Base-by-base conservation (phyloP, 768 basidiomycete genomes). In the Tubosaeta sp. region DNA sequence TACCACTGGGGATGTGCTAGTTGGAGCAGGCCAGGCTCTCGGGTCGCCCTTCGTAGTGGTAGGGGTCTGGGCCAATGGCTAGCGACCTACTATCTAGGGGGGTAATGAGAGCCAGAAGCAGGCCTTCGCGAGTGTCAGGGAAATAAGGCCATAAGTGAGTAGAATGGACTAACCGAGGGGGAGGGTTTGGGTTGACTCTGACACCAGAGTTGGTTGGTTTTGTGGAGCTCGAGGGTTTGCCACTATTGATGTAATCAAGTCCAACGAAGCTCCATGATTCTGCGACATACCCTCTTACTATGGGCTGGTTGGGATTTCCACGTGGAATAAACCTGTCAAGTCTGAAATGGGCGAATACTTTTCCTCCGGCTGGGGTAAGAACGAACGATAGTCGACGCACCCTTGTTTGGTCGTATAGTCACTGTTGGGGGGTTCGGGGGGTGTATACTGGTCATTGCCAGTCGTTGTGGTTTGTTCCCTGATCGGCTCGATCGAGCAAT, bases 81-180 rank as follows among this genome's bases (percentile, higher is more conserved):
- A n/a, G n/a, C n/a, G n/a, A n/a, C n/a, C n/a, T n/a, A 19, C 35
- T 36, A 10, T 18, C 31, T 48, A 46, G 9, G 0, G 19, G 19
- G 10, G 24, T 32, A 44, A 1, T 43, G 22, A 1, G 7, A 0
- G 4, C 4, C 3, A 11, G 32, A 11, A 1, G 48, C 1, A 30
- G 12, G 9, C 2, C 53, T 55, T 40, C 6, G 29, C 22, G 44
- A 43, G 27, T 9, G 2, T 58, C 25, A 54, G 27, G 44, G 16
- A 38, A 10, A 13, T 6, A 11, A 16, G 40, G 25, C 35, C 7
- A 29, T 5, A 6, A 16, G 19, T 18, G 38, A n/a, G 21, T 19
- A 53, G 39, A 24, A n/a, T 3, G 4, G 16, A 52, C 52, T 18
- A 6, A 63, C 60, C 40, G 40, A n/a, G 3, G 6, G 2, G 43